These are phyloP conservation scores for Lippia alba DNA, from an alignment of 305 asterid genomes.

Conservation along the genomic window DNA sequence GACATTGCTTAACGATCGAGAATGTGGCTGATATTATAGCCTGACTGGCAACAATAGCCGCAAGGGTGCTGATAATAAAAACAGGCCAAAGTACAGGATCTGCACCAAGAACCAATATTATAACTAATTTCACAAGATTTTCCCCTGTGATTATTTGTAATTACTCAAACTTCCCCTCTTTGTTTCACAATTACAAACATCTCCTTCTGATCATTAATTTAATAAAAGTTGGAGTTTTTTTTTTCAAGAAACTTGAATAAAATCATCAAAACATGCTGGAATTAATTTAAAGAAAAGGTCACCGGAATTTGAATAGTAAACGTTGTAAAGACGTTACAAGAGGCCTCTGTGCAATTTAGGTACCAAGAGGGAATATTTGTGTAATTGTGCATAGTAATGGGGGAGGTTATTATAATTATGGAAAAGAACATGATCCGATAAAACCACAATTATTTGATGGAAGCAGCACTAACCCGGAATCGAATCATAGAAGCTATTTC, in stretches of 20 bases:
- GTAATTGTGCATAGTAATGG: no score
- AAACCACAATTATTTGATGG: not conserved
- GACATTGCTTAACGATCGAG: slow-evolving; percentile 58
- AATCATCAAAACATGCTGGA: not conserved
- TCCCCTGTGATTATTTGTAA: not conserved
- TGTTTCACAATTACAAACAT: not conserved
- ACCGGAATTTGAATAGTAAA: not conserved
- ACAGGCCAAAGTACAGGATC: slow-evolving; percentile 60
- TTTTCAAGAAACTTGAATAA: not conserved
- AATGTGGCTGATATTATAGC: slow-evolving; percentile 60
- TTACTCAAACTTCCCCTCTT: not conserved
- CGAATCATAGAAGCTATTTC: slow-evolving; percentile 77
- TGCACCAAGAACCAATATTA: slow-evolving; percentile 34
- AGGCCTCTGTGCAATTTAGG: not conserved
- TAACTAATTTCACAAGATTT: slow-evolving; percentile 5
- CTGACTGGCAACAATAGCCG: slow-evolving; percentile 63
- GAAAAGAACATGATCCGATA: not conserved
- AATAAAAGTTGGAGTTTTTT: not conserved
- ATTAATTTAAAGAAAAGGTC: not conserved
- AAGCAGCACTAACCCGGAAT: slow-evolving; percentile 62
- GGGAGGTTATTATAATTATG: not conserved
- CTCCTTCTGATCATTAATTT: not conserved
- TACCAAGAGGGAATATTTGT: not conserved
- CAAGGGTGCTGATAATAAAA: slow-evolving; percentile 54
- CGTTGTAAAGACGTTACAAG: not conserved